These are phyloP conservation scores for Cercospora brassicicola DNA, from an alignment of 2,329 filamentous ascomycete species.

Conservation along the genomic window DNA sequence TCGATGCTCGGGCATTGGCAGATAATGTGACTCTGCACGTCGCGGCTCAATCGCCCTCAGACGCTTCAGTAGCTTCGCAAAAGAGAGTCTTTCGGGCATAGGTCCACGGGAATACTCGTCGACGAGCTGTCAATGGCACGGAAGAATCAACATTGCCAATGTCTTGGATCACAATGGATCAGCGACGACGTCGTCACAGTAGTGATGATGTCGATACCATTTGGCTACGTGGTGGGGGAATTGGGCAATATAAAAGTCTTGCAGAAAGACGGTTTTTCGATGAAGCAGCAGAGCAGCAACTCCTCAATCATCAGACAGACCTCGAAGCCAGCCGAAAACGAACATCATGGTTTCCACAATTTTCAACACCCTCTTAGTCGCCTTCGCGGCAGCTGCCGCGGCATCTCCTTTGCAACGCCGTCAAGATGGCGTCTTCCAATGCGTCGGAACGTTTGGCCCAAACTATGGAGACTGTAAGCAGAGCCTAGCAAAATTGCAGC, in stretches of 20 bases:
- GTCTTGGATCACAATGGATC: neutral
- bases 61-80: neutral
- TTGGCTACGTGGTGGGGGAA: neutral
- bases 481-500: neutral
- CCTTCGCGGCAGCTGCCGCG: neutral
- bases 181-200: neutral
- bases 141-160: neutral
- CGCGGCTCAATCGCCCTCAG: neutral
- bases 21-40: neutral
- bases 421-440: neutral
- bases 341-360: neutral
- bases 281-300: neutral
- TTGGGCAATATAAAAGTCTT: neutral
- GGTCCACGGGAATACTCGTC: neutral
- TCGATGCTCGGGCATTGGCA: neutral
- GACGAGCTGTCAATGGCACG: neutral
- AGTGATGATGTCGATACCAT: neutral
- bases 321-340: neutral
- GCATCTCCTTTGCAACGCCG: neutral
- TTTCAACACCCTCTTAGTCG: neutral
- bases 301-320: neutral
- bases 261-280: neutral
- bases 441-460: neutral
- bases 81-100: neutral
- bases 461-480: neutral